A percentile compares a stretch with the other conserved stretches of the same genome.
These are phyloP conservation scores for Bocquillonia castaneifolia DNA, from an alignment of 441 rosid genomes.

Conservation along the genomic window DNA sequence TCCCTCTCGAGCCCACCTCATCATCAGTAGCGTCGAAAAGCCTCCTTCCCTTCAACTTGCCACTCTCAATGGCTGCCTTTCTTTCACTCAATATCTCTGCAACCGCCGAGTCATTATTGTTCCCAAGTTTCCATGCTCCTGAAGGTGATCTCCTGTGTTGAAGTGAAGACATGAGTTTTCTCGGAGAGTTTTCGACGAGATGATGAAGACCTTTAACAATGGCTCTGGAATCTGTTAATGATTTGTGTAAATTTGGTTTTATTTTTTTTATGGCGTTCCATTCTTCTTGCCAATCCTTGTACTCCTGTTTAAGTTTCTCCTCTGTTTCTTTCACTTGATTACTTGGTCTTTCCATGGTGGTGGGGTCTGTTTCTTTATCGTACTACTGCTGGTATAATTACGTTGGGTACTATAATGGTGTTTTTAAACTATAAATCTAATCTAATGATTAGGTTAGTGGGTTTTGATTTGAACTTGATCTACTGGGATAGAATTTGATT, in stretches of 20 bases:
- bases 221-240: constrained; percentile 27
- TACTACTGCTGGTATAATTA: too few species aligned
- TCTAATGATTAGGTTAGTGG: constrained; percentile 1
- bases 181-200: constrained; percentile 38
- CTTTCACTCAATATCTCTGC: too few species aligned
- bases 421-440: too few species aligned
- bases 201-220: constrained; percentile 20
- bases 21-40: too few species aligned
- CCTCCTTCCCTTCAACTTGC: too few species aligned
- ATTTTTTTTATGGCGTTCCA: constrained; percentile 38
- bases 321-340: constrained; percentile 17
- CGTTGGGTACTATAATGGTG: too few species aligned
- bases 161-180: constrained; percentile 40
- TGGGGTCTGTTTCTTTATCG: constrained; percentile 9
- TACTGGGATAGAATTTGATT: constrained; percentile 11
- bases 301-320: constrained; percentile 25
- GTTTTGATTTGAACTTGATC: constrained; percentile 30
- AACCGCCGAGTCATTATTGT: too few species aligned
- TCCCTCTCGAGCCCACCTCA: too few species aligned
- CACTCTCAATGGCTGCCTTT: too few species aligned
- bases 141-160: constrained; percentile 23
- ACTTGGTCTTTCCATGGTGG: constrained; percentile 32
- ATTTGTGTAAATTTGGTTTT: constrained; percentile 20
- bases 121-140: constrained; percentile 30
- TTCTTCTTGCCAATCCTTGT: constrained; percentile 31